Conservation (phyloP, 257 asterid genomes). For the Anisodus acutangulus region DNA sequence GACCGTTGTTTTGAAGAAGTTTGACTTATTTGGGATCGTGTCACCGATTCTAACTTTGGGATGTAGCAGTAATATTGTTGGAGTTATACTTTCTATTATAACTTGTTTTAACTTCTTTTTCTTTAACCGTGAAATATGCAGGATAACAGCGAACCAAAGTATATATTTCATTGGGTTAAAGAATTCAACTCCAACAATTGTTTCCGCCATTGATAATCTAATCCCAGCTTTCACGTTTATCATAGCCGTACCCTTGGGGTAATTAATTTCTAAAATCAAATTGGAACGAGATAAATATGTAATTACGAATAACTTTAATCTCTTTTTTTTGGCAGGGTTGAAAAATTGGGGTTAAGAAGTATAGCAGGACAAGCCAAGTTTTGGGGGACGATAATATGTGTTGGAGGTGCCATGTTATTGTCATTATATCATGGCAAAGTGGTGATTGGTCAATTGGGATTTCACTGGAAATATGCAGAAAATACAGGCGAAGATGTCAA, state of each 20-base stretch:
- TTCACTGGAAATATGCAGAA: slow-evolving; percentile 73
- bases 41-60: too few relatives aligned
- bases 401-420: slow-evolving; percentile 74
- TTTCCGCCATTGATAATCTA: slow-evolving; percentile 75
- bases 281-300: not conserved
- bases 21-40: not conserved
- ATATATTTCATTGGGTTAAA: slow-evolving; percentile 76
- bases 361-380: slow-evolving; percentile 72
- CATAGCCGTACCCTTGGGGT: slow-evolving; percentile 80
- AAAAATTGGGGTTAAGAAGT: slow-evolving; percentile 56
- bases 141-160: slow-evolving; percentile 73
- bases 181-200: slow-evolving; percentile 85
- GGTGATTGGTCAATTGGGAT: slow-evolving; percentile 52
- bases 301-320: too few relatives aligned
- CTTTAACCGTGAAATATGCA: slow-evolving; percentile 37
- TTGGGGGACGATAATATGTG: slow-evolving; percentile 70
- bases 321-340: slow-evolving; percentile 46
- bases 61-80: not conserved
- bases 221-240: slow-evolving; percentile 82
- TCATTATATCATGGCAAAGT: slow-evolving; percentile 71
- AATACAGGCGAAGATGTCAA: slow-evolving; percentile 19
- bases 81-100: not conserved
- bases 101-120: not conserved
- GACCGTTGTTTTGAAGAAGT: too few relatives aligned
- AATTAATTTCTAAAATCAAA: slow-evolving; percentile 1